phyloP scores from a whole-genome alignment of 202 grass and related monocot species.

The Hordeum pubiflorum region DNA sequence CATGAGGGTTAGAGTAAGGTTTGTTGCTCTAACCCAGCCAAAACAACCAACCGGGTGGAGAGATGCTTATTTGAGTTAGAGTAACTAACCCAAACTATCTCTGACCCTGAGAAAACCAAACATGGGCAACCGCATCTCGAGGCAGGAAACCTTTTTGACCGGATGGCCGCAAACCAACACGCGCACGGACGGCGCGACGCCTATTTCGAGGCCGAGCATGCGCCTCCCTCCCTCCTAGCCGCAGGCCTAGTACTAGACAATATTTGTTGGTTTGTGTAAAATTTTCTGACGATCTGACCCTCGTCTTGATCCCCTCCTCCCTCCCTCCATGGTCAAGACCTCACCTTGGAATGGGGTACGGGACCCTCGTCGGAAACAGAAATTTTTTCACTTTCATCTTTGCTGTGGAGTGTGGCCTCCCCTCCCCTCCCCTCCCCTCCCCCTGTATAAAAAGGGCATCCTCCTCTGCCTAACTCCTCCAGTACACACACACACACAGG shows the following conservation, averaged over 20 bases:
- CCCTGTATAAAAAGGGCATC: background rate
- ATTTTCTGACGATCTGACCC: background rate
- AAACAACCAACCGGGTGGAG: no score
- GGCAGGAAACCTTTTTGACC: conserved; percentile 8
- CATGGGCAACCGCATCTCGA: no score
- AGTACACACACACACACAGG: no score
- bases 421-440: no score
- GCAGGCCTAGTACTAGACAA: no score
- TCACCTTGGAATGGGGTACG: conserved; percentile 24
- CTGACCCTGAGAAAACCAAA: no score
- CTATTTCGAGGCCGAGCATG: conserved; percentile 27
- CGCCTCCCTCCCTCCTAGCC: background rate
- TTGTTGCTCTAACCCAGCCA: no score
- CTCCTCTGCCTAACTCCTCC: background rate
- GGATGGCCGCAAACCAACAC: background rate
- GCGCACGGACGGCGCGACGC: background rate
- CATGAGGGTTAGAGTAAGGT: no score
- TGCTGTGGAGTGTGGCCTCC: no score
- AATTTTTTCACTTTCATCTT: no score
- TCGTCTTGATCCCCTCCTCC: background rate
- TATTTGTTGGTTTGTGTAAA: background rate
- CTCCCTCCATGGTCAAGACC: conserved; percentile 3
- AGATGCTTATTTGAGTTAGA: no score
- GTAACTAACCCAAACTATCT: no score
- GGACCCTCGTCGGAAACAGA: background rate